Percentiles rank a stretch among this genome's conserved stretches.
Conservation (phyloP, 2,329 filamentous ascomycete species). For the Colletotrichum salicis region DNA sequence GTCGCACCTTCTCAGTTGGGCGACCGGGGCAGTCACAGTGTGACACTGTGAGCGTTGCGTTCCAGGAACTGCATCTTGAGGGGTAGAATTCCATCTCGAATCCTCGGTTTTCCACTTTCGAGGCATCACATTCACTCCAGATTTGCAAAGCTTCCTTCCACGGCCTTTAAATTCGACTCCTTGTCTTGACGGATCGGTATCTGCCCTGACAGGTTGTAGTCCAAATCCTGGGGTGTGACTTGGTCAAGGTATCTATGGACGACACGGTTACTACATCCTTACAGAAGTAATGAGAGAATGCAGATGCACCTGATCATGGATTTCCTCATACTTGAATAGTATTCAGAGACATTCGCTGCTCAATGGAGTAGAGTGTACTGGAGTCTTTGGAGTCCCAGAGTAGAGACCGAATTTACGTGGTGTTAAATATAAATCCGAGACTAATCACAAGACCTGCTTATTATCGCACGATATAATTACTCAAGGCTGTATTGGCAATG, state of each 20-base stretch:
- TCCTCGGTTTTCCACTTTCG: neutral
- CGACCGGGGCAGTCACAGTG: constrained; percentile 23
- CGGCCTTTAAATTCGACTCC: no score
- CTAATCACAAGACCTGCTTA: neutral
- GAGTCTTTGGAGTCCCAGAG: neutral
- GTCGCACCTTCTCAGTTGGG: constrained; percentile 32
- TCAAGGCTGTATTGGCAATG: neutral
- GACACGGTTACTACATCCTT: neutral
- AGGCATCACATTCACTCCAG: neutral
- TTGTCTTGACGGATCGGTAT: no score
- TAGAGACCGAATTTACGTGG: neutral
- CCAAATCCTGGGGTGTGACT: no score
- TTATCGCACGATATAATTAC: neutral
- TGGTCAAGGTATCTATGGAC: no score
- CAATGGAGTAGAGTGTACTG: neutral
- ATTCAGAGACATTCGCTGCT: neutral
- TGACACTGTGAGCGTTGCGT: neutral
- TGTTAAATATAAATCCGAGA: neutral
- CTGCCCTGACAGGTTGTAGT: no score
- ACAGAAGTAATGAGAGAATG: neutral
- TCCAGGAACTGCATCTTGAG: neutral
- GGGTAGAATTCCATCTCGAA: neutral
- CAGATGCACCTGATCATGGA: neutral
- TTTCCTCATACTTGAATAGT: neutral
- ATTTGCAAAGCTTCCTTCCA: neutral